Evolutionary conservation across 768 basidiomycete genomes (phyloP).

Genomic region (Sarcodon sp.): DNA sequence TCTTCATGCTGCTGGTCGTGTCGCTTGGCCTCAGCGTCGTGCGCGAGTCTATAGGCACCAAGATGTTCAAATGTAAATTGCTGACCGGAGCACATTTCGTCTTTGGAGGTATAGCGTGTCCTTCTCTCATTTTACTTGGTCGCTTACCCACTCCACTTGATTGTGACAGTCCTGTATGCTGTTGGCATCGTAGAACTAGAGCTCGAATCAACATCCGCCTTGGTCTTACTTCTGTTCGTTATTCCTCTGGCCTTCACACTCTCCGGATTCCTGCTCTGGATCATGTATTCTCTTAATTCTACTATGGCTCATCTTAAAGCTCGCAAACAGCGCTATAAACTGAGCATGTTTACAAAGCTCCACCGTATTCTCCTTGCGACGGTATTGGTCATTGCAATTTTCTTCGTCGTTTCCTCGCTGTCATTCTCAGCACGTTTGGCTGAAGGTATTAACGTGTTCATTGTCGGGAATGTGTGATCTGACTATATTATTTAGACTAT

Average conservation of each 20-base stretch:
- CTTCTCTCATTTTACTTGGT: neutral
- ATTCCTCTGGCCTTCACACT: constrained; percentile 91
- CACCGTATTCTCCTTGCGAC: constrained; percentile 77
- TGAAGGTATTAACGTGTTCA: constrained; percentile 44
- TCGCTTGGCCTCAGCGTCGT: constrained; percentile 89
- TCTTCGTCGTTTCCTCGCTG: constrained; percentile 89
- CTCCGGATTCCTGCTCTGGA: constrained; percentile 95
- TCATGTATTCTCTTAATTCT: constrained; percentile 79
- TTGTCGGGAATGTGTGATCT: neutral
- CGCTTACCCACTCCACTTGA: neutral
- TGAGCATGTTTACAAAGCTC: constrained; percentile 79
- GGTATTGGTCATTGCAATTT: constrained; percentile 70
- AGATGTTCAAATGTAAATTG: constrained; percentile 75
- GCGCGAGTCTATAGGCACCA: constrained; percentile 70
- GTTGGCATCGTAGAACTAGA: constrained; percentile 91
- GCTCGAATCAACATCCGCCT: constrained; percentile 79
- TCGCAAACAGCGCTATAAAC: constrained; percentile 79
- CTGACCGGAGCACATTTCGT: constrained; percentile 81
- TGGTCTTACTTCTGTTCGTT: constrained; percentile 79
- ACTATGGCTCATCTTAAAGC: constrained; percentile 80
- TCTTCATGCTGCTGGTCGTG: constrained; percentile 91
- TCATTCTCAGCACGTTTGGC: constrained; percentile 85
- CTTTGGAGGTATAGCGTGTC: constrained; percentile 70
- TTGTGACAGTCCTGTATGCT: constrained; percentile 74
- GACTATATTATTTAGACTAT: constrained; percentile 48